Percentiles rank a stretch among this genome's conserved stretches.
Conservation (phyloP, 2,329 filamentous ascomycete species). For the Colletotrichum tropicale region DNA sequence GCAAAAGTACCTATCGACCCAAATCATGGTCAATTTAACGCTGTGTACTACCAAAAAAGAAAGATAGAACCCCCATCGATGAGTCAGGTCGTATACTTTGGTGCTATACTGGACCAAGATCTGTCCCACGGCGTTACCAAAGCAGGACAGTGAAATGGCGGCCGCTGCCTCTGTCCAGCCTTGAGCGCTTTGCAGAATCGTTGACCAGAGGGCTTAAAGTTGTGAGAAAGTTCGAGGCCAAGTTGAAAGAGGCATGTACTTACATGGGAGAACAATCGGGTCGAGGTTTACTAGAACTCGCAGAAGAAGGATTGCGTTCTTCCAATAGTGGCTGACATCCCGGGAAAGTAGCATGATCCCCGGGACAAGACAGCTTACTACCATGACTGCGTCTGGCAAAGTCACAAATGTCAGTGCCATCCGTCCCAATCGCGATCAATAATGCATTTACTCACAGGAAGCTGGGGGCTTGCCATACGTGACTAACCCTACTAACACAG, state of each 20-base stretch:
- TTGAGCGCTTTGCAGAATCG: background rate
- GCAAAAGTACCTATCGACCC: background rate
- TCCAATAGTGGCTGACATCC: background rate
- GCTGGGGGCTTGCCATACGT: background rate
- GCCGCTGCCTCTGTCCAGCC: background rate
- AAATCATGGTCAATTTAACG: background rate
- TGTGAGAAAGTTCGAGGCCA: background rate
- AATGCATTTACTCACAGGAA: background rate
- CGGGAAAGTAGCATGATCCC: background rate
- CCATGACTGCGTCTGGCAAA: background rate
- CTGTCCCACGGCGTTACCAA: background rate
- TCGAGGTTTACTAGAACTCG: background rate
- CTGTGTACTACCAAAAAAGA: background rate
- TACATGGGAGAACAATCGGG: background rate
- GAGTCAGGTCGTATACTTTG: background rate
- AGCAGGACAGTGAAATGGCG: background rate
- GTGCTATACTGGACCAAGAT: background rate
- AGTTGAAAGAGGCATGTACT: background rate
- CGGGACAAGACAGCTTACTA: background rate
- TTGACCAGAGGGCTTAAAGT: background rate
- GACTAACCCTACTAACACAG: background rate
- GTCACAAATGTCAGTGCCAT: background rate
- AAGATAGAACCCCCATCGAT: background rate
- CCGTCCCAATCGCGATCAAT: accelerated
- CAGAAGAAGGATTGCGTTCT: background rate